Evolutionary conservation across 257 asterid species (phyloP), one percentile per base, ranked within the genome.

Genomic region (Scutellaria galericulata): DNA sequence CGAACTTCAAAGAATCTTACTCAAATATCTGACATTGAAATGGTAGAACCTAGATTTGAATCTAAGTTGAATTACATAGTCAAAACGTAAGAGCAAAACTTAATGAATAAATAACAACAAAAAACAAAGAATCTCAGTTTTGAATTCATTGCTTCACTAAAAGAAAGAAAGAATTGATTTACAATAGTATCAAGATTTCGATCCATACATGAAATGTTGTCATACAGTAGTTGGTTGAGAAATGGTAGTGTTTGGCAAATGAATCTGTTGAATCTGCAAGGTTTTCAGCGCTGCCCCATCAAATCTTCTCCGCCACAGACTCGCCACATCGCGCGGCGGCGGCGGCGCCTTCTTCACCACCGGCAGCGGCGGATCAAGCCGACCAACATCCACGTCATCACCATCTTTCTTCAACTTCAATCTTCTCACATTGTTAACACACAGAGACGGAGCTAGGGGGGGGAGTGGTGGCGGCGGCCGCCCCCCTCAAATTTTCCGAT

Each of bases 331-430:
- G 35, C 84, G 35, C 73, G 72, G 72, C 69, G 74, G 69, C 71
- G 18, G 18, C 18, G 80, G 78, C 79, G 15, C 82, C 84, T 67
- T 84, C 71, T 80, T 84, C 61, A 85, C 79, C 57, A 91, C 97
- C 73, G 97, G 97, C 85, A 91, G 71, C 2, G 97, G 97, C 57
- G 96, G 97, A 86, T 91, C 97, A 59, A 91, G 55, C 46, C 86
- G 89, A 24, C 44, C 72, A 39, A 89, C 41, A 55, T 82, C 42
- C 72, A 86, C 79, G 0, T 48, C 24, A 15, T 54, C 78, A 4
- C 70, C 11, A 10, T 73, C 66, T n/a, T 48, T 59, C 78, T 64
- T 70, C 55, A 66, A 14, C 59, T 81, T 83, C 2, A 80, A 68
- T 70, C 77, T 81, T 78, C 71, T 75, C 5, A 76, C 51, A 39